These are phyloP conservation scores for Cladosporium sp. DNA, from an alignment of 2,329 filamentous ascomycete genomes.

Conservation along the genomic window DNA sequence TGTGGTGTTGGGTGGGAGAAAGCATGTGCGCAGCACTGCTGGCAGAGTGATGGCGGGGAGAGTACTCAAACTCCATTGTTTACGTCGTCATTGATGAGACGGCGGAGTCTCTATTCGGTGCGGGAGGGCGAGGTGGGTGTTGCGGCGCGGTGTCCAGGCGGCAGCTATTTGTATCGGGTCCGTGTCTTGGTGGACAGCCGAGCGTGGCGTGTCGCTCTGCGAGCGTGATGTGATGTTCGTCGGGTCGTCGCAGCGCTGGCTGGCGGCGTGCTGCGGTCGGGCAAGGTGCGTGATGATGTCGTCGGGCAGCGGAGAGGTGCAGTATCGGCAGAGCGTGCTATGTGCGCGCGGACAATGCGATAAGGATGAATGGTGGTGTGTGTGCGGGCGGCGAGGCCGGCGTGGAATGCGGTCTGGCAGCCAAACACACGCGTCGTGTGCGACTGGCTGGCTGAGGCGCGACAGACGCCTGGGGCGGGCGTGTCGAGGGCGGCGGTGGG, in stretches of 20 bases:
- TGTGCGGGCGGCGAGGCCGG: background rate
- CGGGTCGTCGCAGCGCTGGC: background rate
- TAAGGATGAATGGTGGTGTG: conserved; percentile 13
- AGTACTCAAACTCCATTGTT: conserved; percentile 48
- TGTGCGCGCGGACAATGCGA: conserved; percentile 16
- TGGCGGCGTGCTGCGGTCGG: background rate
- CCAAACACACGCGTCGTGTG: conserved; percentile 14
- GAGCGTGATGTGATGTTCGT: background rate
- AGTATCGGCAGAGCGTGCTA: conserved; percentile 3
- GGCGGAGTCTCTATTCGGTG: background rate
- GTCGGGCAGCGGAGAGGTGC: conserved; percentile 1
- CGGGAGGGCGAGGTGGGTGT: background rate
- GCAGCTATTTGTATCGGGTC: background rate
- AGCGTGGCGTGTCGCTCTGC: background rate
- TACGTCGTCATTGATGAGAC: conserved; percentile 10
- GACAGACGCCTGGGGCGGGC: background rate
- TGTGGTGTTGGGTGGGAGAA: conserved; percentile 61
- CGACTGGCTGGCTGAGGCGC: background rate
- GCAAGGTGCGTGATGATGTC: conserved; percentile 6
- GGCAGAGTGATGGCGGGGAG: conserved; percentile 46
- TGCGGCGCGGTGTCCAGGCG: background rate
- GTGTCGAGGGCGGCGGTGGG: background rate
- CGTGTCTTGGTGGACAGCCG: background rate
- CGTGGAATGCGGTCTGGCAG: conserved; percentile 13
- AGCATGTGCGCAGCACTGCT: conserved; percentile 81